These are phyloP conservation scores for Capronia coronata DNA, from an alignment of 2,329 filamentous ascomycete genomes.

Conservation along the genomic window DNA sequence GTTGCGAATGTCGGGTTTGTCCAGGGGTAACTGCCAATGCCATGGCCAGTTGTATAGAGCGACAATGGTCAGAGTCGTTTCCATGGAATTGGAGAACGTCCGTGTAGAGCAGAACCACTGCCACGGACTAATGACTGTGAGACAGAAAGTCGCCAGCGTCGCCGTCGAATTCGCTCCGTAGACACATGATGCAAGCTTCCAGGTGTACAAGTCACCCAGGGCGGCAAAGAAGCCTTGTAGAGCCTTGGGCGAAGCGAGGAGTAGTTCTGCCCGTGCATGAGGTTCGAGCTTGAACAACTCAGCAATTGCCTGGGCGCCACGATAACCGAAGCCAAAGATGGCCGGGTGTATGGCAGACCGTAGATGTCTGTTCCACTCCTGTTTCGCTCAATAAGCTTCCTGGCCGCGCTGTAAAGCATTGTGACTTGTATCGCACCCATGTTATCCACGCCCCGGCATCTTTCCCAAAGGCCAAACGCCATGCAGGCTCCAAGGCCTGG, in stretches of 20 bases:
- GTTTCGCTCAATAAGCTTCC: constrained; percentile 20
- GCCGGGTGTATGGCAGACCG: constrained; percentile 87
- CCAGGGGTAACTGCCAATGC: constrained; percentile 50
- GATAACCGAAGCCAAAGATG: constrained; percentile 73
- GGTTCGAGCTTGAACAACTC: constrained; percentile 49
- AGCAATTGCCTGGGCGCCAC: constrained; percentile 52
- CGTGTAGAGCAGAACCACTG: constrained; percentile 93
- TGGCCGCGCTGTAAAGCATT: constrained; percentile 1
- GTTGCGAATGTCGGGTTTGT: constrained; percentile 27
- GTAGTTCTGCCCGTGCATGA: constrained; percentile 55
- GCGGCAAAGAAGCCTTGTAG: constrained; percentile 74
- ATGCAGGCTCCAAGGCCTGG: constrained; percentile 90
- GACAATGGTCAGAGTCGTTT: constrained; percentile 76
- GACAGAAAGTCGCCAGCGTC: constrained; percentile 63
- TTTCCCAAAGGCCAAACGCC: constrained; percentile 75
- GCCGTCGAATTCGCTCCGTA: constrained; percentile 61
- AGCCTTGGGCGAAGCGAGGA: constrained; percentile 66
- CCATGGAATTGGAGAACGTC: constrained; percentile 88
- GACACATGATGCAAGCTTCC: constrained; percentile 67
- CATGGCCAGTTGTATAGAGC: constrained; percentile 85
- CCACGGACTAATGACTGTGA: constrained; percentile 76
- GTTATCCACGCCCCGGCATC: constrained; percentile 76
- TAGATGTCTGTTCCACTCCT: constrained; percentile 90
- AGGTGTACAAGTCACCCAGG: constrained; percentile 76
- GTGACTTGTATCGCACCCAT: constrained; percentile 61